These are phyloP conservation scores for Diaporthe aspalathi DNA, from an alignment of 2,329 filamentous ascomycete species.

Conservation along the genomic window DNA sequence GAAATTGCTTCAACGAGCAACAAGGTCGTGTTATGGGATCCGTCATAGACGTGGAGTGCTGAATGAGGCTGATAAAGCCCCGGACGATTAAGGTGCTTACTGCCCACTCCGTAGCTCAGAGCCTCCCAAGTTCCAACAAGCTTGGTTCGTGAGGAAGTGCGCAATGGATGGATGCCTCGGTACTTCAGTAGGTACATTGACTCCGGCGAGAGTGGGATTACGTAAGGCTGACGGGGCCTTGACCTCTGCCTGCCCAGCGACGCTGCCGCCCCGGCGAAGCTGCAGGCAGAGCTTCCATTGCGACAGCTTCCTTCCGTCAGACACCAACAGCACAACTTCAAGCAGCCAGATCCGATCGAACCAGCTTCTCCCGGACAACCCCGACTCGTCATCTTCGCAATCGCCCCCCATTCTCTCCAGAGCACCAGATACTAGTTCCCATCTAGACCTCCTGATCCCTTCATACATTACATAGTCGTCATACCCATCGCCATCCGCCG, in stretches of 20 bases:
- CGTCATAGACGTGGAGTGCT: background rate
- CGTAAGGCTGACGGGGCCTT: background rate
- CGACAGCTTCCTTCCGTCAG: constrained; percentile 35
- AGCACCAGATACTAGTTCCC: background rate
- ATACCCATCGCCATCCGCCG: constrained; percentile 39
- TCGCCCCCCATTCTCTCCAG: background rate
- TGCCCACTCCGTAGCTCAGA: background rate
- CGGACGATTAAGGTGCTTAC: constrained; percentile 5
- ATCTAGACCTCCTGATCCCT: background rate
- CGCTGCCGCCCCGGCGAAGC: constrained; percentile 29
- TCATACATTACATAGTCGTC: too few relatives aligned
- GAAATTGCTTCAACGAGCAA: background rate
- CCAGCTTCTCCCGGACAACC: background rate
- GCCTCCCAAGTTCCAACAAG: too few relatives aligned
- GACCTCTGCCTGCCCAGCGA: constrained; percentile 32
- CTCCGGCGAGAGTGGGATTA: too few relatives aligned
- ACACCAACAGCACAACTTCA: constrained; percentile 5
- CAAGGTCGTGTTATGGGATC: background rate
- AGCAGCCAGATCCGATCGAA: background rate
- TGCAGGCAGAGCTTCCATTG: constrained; percentile 40
- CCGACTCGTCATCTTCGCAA: background rate
- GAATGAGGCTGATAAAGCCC: background rate
- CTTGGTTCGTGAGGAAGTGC: too few relatives aligned
- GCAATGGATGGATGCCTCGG: too few relatives aligned
- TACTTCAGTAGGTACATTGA: too few relatives aligned